These are phyloP conservation scores for Solanum chilense DNA, from an alignment of 257 asterid genomes.

Conservation along the genomic window DNA sequence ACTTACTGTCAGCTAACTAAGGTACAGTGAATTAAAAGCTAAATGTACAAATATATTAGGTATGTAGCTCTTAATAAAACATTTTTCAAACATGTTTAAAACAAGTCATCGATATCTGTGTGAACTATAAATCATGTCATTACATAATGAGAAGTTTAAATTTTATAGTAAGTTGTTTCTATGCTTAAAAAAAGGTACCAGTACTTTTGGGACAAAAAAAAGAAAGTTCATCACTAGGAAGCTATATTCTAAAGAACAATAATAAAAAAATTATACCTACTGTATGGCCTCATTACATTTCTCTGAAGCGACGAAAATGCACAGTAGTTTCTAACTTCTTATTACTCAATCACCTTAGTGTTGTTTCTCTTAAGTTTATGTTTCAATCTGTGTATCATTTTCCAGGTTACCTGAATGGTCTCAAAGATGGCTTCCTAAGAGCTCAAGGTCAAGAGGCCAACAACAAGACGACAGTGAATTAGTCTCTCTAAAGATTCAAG, in stretches of 20 bases:
- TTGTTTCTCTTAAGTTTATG: background rate
- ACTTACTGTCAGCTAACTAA: background rate
- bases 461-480: constrained; percentile 84
- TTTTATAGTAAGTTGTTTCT: background rate
- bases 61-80: background rate
- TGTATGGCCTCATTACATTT: background rate
- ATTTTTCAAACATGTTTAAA: background rate
- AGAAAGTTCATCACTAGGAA: background rate
- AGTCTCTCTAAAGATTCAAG: constrained; percentile 40
- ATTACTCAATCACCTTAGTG: background rate
- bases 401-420: constrained; percentile 81
- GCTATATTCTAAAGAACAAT: background rate
- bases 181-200: background rate
- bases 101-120: background rate
- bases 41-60: background rate
- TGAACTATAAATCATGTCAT: background rate
- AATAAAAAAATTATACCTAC: background rate
- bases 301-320: background rate
- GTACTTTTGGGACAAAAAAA: background rate
- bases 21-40: background rate
- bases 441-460: constrained; percentile 56
- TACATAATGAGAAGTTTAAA: background rate
- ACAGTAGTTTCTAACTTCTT: background rate
- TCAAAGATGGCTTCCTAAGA: constrained; percentile 71
- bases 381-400: background rate